Conservation (phyloP, 768 basidiomycete genomes). For the Lactifluus hygrophoroides region DNA sequence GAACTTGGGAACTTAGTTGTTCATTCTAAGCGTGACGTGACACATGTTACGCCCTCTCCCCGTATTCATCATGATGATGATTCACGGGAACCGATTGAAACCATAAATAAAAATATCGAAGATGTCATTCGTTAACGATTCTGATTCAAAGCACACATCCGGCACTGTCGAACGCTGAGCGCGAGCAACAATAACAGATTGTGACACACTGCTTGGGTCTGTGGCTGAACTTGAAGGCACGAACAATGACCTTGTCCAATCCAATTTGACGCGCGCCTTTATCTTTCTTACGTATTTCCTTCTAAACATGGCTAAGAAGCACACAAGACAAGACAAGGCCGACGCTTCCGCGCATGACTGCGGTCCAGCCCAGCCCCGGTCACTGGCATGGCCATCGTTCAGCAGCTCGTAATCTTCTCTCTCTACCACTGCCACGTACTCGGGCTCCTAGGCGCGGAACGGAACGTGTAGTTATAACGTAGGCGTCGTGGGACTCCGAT, state of each 20-base stretch:
- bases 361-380: not conserved
- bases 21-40: conserved; percentile 24
- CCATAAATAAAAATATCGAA: not conserved
- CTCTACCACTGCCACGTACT: not conserved
- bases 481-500: not conserved
- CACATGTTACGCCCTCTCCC: conserved; percentile 18
- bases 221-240: not conserved
- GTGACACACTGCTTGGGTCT: no score
- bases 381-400: no score
- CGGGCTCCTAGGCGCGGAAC: not conserved
- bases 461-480: no score
- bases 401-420: no score
- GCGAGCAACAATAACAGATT: not conserved
- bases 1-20: conserved; percentile 24
- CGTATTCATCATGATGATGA: conserved; percentile 2
- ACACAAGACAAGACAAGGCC: not conserved
- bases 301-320: conserved; percentile 6
- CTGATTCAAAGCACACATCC: not conserved
- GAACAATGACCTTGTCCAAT: no score
- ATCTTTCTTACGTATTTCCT: conserved; percentile 13
- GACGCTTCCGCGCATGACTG: conserved; percentile 8
- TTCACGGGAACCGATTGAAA: not conserved
- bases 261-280: not conserved
- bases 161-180: not conserved
- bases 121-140: not conserved